Evolutionary conservation across 192 early-diverging fungal species (phyloP), one percentile per base, ranked within the genome.

Genomic region (Podila minutissima): DNA sequence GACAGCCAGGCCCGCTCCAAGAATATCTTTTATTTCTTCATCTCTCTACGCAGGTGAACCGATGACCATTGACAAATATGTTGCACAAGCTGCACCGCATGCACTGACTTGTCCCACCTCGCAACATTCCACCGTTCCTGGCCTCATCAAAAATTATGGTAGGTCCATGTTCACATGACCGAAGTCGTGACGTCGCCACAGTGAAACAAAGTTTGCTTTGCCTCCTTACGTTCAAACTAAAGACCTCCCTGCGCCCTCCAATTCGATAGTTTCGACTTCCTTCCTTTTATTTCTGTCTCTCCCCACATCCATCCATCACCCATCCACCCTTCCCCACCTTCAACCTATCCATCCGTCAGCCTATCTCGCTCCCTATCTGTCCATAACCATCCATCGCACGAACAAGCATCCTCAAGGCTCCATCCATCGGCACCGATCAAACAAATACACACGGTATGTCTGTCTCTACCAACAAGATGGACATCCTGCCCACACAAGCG

Each of bases 401-500:
- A 31, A 12, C 59, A 24, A 60, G 22, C 59, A 24, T 24, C 31
- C 19, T 31, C 24, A 60, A 31, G 28, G 59, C 59, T 4, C 31
- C 28, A 24, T 29, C 28, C 28, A 15, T 74, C 69, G 35, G 35
- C 35, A 3, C 4, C 41, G 41, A 46, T 46, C 41, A 46, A 46
- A 17, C 41, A 46, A 46, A 46, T 46, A 46, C 41, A 41, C 38
- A 46, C 69, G 75, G 75, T 78, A 78, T 78, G 75, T 78, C 75
- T 78, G 41, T 78, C 75, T 78, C 50, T 68, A 77, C 69, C 46
- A 67, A 64, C 69, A 78, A 78, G 75, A 78, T 78, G 75, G 75
- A 78, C 75, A 78, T 71, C 75, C 75, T 77, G 67, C 48, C 49
- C 67, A 55, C 35, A 9, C 20, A 32, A 29, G 67, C 41, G 41